Evolutionary conservation across 2,329 filamentous ascomycete species (phyloP), one percentile per base, ranked within the genome.

Genomic region (Cucurbitaria berberidis): DNA sequence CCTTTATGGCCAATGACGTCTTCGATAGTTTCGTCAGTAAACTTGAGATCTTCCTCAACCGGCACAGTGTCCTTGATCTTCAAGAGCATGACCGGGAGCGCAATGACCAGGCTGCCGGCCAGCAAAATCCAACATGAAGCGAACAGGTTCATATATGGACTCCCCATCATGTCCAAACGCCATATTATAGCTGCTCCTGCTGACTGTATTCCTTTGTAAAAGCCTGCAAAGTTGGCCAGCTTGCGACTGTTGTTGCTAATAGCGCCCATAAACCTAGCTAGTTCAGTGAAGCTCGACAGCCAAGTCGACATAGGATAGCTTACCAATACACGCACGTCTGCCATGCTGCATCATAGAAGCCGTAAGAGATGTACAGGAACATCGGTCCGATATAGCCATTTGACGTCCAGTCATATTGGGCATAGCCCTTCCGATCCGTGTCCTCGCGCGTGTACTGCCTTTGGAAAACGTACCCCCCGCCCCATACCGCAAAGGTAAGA

Each of bases 231-330:
- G 80, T 96, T 96, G 77, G 93, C 92, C 6, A 92, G 84, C 74
- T 91, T 93, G 75, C 92, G 90, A 56, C 89, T 86, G 57, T 93
- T 95, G 84, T 97, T 96, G 69, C 89, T 92, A 32, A 96, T 83
- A 7, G 92, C 86, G 44, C 92, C 93, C 88, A 96, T 96, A 78
- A 89, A 91, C 88, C 87, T 89, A 54, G 57, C 19, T 15, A 13
- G 10, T 2, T 39, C 18, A 39, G 18, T 6, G 21, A 39, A 15
- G 36, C 13, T 5, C 21, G 24, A 22, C 3, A 3, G 21, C 18
- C 21, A 22, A 5, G 21, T n/a, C 3, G 13, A 22, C 4, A 6
- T 11, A n/a, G 11, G 13, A n/a, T 3, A 24, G 72, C 79, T 67
- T 73, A 84, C 92, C 92, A 96, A 80, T 97, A 96, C 42, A 92